Conservation (phyloP, 2,329 filamentous ascomycete genomes). For the Cadophora sp. region DNA sequence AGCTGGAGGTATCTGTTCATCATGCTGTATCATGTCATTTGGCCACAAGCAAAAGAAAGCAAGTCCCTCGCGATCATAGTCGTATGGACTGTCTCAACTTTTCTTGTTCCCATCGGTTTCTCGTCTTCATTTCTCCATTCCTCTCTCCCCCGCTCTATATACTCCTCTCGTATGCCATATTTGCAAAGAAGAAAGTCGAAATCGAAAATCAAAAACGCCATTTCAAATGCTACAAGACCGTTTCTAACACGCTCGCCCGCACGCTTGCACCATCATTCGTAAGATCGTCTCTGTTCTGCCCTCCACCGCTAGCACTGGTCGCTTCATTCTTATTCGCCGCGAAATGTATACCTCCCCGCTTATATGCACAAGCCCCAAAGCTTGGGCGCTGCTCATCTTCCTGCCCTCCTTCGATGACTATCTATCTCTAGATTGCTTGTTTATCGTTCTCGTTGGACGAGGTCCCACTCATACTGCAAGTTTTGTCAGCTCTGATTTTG, state of each 20-base stretch:
- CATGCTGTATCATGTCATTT: too few species aligned
- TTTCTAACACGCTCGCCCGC: not conserved
- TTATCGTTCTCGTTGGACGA: slow-evolving; percentile 19
- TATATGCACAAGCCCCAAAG: not conserved
- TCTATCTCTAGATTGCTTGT: not conserved
- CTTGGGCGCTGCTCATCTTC: not conserved
- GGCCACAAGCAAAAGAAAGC: too few species aligned
- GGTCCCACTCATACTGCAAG: slow-evolving; percentile 26
- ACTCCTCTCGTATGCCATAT: not conserved
- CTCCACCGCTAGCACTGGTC: not conserved
- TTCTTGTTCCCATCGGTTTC: too few species aligned
- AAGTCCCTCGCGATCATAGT: too few species aligned
- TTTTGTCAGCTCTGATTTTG: not conserved
- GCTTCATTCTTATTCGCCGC: not conserved
- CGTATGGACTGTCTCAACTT: too few species aligned
- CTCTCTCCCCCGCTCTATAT: not conserved
- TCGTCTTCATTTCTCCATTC: too few species aligned
- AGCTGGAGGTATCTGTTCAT: too few species aligned
- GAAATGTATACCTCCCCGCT: not conserved
- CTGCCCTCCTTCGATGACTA: not conserved
- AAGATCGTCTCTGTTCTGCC: not conserved
- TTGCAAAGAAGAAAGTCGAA: not conserved
- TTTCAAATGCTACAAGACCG: not conserved
- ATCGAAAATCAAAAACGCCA: not conserved
- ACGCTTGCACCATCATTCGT: slow-evolving; percentile 6